Conservation (phyloP, 805 yeast genomes). For the Starmerella ratchasimensis region DNA sequence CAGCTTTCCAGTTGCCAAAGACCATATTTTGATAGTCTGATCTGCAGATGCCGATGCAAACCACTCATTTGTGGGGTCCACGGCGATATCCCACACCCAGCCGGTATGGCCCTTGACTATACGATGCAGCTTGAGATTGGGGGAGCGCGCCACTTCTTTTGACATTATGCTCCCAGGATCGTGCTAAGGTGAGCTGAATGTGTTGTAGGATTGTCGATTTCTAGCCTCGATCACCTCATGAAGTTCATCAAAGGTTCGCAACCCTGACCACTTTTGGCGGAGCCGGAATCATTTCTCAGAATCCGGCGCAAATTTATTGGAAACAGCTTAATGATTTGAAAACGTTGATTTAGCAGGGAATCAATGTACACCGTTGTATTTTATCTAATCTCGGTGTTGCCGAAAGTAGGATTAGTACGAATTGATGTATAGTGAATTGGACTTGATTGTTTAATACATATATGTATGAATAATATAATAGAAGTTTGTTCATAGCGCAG, state of each 20-base stretch:
- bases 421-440: no score
- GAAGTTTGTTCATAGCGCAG: constrained; percentile 38
- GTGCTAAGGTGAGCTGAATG: no score
- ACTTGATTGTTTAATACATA: background rate
- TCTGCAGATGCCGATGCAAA: constrained; percentile 88
- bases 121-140: constrained; percentile 27
- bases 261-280: no score
- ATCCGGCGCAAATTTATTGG: no score
- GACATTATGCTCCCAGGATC: no score
- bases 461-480: background rate
- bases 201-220: no score
- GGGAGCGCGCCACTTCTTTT: no score
- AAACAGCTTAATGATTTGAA: no score
- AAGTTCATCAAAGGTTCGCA: no score
- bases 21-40: constrained; percentile 83
- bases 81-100: constrained; percentile 71
- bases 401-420: background rate
- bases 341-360: no score
- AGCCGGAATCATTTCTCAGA: no score
- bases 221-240: no score
- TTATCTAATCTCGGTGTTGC: background rate
- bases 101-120: constrained; percentile 81
- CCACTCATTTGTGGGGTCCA: constrained; percentile 82
- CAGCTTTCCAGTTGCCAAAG: constrained; percentile 54
- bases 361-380: background rate